phyloP scores from a whole-genome alignment of 495 filamentous ascomycete species.

The Penicillium taxi region DNA sequence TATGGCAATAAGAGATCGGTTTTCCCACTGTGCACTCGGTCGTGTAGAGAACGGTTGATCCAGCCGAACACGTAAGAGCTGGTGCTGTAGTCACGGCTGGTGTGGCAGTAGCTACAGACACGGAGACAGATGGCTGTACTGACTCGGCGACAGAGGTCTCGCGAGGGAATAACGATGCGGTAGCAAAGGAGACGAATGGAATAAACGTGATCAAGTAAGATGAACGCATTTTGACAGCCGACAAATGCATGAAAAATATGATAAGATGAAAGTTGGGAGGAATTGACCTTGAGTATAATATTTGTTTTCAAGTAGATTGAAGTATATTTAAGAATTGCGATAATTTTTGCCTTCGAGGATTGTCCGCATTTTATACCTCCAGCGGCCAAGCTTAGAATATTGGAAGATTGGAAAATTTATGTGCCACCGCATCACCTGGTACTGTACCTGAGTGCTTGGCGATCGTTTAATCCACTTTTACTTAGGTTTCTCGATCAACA shows the following conservation, averaged over 20 bases:
- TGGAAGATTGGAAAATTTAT: too few species aligned
- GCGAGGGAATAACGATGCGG: conserved; percentile 8
- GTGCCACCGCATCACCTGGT: too few species aligned
- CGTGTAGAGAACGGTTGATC: conserved; percentile 19
- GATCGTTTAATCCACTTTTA: too few species aligned
- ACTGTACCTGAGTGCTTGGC: too few species aligned
- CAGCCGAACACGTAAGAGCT: conserved; percentile 12
- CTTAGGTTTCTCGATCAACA: too few species aligned
- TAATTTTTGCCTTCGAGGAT: not conserved
- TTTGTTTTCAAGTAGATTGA: too few species aligned
- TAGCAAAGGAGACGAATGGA: not conserved
- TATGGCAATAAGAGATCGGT: conserved; percentile 17
- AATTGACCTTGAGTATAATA: too few species aligned
- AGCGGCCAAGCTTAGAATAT: not conserved
- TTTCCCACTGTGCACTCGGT: conserved; percentile 24
- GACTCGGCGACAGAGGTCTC: not conserved
- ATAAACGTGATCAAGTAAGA: not conserved
- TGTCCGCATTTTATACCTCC: not conserved
- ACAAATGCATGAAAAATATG: not conserved
- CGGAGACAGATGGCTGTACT: not conserved
- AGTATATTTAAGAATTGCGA: too few species aligned
- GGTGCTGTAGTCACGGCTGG: conserved; percentile 12
- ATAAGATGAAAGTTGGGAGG: too few species aligned
- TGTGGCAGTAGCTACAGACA: conserved; percentile 3
- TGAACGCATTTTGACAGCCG: conserved; percentile 2